Conservation (phyloP, 345 rosid genomes). For the Theobroma cacao region DNA sequence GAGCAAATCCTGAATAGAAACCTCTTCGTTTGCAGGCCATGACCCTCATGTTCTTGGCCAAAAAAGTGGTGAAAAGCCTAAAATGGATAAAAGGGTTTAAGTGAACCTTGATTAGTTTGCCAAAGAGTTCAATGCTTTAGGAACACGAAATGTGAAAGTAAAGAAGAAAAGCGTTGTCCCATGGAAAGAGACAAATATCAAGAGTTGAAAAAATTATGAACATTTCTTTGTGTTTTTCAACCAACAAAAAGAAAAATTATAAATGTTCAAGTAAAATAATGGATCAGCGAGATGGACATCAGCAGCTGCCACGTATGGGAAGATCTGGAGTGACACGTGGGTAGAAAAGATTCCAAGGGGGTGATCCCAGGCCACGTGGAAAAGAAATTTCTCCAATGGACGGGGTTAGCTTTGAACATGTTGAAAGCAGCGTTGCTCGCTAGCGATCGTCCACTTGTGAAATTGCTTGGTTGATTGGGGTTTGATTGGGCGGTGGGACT, state of each 20-base stretch:
- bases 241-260: background rate
- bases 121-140: constrained; percentile 16
- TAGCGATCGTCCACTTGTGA: background rate
- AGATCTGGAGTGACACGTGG: constrained; percentile 8
- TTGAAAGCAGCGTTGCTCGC: background rate
- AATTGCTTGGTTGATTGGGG: constrained; percentile 16
- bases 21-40: background rate
- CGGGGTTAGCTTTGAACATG: background rate
- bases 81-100: background rate
- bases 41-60: background rate
- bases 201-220: background rate
- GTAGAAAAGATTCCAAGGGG: background rate
- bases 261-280: background rate
- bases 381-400: background rate
- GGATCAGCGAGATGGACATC: constrained; percentile 2
- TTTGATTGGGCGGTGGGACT: constrained; percentile 29
- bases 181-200: constrained; percentile 2
- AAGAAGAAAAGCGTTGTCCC: background rate
- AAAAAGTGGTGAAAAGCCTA: background rate
- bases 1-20: background rate
- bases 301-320: constrained; percentile 18
- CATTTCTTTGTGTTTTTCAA: too few species aligned
- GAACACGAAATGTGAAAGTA: constrained; percentile 20
- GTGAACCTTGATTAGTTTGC: background rate
- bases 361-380: constrained; percentile 5